phyloP scores from a whole-genome alignment of 1,284 basidiomycete genomes.

The Rhodotorula sp. region DNA sequence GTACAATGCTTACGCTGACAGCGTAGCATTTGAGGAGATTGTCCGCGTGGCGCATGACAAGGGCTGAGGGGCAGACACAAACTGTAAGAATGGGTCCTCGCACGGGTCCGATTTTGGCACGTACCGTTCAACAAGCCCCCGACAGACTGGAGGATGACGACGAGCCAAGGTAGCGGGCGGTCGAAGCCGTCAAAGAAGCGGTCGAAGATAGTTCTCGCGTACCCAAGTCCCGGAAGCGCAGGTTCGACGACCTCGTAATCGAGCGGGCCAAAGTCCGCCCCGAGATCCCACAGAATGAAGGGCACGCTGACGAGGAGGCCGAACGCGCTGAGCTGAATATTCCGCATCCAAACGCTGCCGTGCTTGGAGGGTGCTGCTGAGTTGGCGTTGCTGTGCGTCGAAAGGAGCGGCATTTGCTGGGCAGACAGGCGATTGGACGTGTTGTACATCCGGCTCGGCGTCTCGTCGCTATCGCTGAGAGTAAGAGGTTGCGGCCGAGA shows the following conservation, averaged over 20 bases:
- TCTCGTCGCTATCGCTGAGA: too few relatives aligned
- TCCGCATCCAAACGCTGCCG: conserved; percentile 48
- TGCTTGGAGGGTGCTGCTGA: neutral
- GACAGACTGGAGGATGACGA: conserved; percentile 48
- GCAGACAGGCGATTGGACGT: neutral
- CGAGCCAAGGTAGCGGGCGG: conserved; percentile 46
- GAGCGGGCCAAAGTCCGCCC: conserved; percentile 13
- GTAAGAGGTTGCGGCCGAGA: conserved; percentile 6
- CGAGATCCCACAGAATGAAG: conserved; percentile 40
- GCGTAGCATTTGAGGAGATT: conserved; percentile 52
- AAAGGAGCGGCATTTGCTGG: conserved; percentile 6
- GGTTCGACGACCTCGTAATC: conserved; percentile 9
- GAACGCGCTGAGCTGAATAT: conserved; percentile 50
- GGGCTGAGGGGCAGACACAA: conserved; percentile 5
- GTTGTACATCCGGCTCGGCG: too few relatives aligned
- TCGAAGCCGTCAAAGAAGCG: conserved; percentile 47
- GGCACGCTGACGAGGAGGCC: conserved; percentile 46
- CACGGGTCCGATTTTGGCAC: conserved; percentile 17
- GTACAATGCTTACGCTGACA: conserved; percentile 48
- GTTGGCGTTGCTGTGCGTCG: neutral
- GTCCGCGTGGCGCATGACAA: conserved; percentile 49
- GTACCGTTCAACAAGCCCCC: conserved; percentile 50
- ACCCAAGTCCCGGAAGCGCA: neutral
- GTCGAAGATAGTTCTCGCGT: neutral
- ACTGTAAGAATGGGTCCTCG: neutral